Evolutionary conservation across 441 rosid species (phyloP).

Genomic region (Syzygium syzygioides): DNA sequence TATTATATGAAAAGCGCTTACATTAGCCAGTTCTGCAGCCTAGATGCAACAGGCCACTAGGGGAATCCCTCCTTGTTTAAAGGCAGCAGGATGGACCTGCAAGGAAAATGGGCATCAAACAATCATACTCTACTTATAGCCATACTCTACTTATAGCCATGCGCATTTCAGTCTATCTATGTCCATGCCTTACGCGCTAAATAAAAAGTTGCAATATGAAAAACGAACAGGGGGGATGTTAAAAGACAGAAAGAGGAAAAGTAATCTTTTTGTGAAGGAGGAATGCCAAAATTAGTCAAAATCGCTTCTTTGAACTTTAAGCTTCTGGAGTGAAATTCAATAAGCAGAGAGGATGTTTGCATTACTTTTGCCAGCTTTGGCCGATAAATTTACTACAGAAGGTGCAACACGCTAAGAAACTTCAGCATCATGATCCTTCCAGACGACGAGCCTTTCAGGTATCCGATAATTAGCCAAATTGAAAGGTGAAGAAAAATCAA

Average conservation of each 20-base stretch:
- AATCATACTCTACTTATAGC: too few species aligned
- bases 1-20: slow-evolving; percentile 24
- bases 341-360: background rate
- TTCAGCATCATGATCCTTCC: background rate
- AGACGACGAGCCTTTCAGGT: background rate
- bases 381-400: background rate
- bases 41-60: slow-evolving; percentile 78
- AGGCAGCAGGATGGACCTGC: slow-evolving; percentile 88
- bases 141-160: too few species aligned
- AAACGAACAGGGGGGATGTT: background rate
- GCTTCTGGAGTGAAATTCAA: background rate
- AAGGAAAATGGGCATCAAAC: background rate
- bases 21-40: slow-evolving; percentile 80
- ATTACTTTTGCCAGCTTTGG: background rate
- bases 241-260: background rate
- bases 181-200: background rate
- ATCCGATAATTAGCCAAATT: background rate
- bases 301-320: background rate
- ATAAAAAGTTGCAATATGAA: too few species aligned
- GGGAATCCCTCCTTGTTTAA: slow-evolving; percentile 76
- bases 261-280: background rate
- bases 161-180: too few species aligned
- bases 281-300: background rate
- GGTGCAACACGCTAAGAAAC: background rate
- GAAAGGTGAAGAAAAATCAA: background rate